These are phyloP conservation scores for Cucumis hystrix DNA, from an alignment of 306 rosid species.

Conservation along the genomic window DNA sequence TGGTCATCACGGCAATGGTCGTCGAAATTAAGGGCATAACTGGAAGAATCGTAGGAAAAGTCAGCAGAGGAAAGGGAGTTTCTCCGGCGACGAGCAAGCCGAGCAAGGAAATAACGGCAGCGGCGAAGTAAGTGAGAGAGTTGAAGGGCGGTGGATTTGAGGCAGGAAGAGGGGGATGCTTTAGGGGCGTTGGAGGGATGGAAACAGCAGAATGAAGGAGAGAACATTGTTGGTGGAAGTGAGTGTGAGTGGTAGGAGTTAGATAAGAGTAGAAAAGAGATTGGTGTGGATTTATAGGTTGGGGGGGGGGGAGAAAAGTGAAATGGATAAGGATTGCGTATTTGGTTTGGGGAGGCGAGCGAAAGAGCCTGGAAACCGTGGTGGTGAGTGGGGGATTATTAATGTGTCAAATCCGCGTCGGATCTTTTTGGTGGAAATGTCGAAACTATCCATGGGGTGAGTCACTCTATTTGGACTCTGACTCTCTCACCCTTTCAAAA, in stretches of 20 bases:
- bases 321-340: neutral
- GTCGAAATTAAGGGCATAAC: slow-evolving; percentile 10
- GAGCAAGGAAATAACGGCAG: neutral
- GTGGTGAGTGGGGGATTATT: neutral
- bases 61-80: neutral
- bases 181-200: neutral
- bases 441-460: neutral
- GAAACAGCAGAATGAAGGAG: neutral
- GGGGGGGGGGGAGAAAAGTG: neutral
- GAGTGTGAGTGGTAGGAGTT: neutral
- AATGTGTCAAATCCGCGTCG: slow-evolving; percentile 5
- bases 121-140: neutral
- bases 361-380: neutral
- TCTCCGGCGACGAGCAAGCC: neutral
- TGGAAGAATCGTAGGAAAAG: slow-evolving; percentile 9
- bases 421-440: neutral
- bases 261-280: neutral
- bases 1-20: neutral
- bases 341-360: neutral
- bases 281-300: neutral
- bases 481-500: neutral
- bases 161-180: neutral
- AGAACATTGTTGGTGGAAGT: neutral
- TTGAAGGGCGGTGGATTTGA: neutral
- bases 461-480: neutral